Percentiles rank a stretch among this genome's conserved stretches.
Conservation (phyloP, 495 filamentous ascomycete species). For the Coniosporium apollinis region DNA sequence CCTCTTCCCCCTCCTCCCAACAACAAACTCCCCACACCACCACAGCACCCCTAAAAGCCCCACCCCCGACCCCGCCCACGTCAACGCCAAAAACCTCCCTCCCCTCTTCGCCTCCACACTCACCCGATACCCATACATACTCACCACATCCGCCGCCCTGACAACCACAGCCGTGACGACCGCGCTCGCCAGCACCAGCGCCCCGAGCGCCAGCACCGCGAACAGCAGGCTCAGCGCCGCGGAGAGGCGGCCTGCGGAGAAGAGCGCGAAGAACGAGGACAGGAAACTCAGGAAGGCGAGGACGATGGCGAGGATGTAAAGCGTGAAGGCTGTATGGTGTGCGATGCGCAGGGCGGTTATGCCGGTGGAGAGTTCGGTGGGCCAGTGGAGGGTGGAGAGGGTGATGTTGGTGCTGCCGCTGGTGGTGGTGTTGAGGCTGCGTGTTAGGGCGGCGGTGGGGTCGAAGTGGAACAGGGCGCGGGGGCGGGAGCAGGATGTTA, state of each 20-base stretch:
- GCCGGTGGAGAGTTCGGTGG: conserved; percentile 40
- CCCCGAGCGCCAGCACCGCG: conserved; percentile 27
- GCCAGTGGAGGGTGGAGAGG: conserved; percentile 44
- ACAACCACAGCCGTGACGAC: conserved; percentile 43
- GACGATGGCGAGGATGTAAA: conserved; percentile 47
- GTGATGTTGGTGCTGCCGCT: conserved; percentile 39
- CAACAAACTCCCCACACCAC: conserved; percentile 17
- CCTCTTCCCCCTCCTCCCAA: conserved; percentile 7
- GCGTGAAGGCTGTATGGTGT: conserved; percentile 37
- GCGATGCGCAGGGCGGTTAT: conserved; percentile 31
- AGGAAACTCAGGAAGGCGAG: conserved; percentile 41
- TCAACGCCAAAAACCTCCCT: conserved; percentile 39
- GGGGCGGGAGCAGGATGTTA: conserved; percentile 44
- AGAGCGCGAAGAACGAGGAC: conserved; percentile 25
- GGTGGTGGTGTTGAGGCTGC: conserved; percentile 28
- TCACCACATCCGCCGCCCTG: conserved; percentile 39
- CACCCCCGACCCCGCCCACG: conserved; percentile 38
- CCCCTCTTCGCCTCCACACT: conserved; percentile 38
- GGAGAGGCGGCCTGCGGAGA: conserved; percentile 22
- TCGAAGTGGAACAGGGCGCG: conserved; percentile 42
- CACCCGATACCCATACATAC: conserved; percentile 37
- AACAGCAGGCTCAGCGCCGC: conserved; percentile 29
- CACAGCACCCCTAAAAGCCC: conserved; percentile 29
- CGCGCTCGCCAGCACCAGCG: conserved; percentile 42
- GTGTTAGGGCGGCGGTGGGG: conserved; percentile 36